phyloP scores from a whole-genome alignment of 768 basidiomycete species.

The Hebeloma cylindrosporum region DNA sequence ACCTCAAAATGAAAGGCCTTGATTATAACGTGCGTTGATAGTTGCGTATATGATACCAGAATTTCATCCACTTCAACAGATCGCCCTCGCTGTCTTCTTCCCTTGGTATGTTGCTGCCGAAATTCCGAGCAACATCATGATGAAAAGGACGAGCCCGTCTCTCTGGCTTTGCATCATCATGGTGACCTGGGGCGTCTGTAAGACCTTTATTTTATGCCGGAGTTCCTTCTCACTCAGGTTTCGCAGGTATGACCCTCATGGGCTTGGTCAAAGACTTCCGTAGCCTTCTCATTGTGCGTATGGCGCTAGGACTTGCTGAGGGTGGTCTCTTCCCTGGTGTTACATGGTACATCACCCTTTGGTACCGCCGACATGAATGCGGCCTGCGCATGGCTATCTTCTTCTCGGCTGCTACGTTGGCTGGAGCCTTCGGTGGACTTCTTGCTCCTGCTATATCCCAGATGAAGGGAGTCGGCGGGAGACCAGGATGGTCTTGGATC shows the following conservation, averaged over 20 bases:
- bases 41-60: neutral
- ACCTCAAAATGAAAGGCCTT: constrained; percentile 27
- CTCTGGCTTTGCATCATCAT: constrained; percentile 34
- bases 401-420: constrained; percentile 32
- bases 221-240: neutral
- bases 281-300: constrained; percentile 27
- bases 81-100: constrained; percentile 33
- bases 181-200: constrained; percentile 32
- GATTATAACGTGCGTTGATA: constrained; percentile 27
- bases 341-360: constrained; percentile 32
- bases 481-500: constrained; percentile 35
- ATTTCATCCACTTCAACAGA: constrained; percentile 9
- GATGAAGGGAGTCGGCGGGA: constrained; percentile 26
- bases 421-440: constrained; percentile 33
- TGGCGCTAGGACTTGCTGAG: constrained; percentile 30
- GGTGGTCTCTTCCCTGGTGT: constrained; percentile 34
- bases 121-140: constrained; percentile 35
- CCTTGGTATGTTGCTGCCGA: constrained; percentile 33
- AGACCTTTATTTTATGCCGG: constrained; percentile 5
- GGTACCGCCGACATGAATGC: constrained; percentile 33
- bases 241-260: constrained; percentile 31
- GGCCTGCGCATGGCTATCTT: constrained; percentile 34
- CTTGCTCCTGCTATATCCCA: constrained; percentile 30
- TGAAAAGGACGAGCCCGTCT: constrained; percentile 34
- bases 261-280: constrained; percentile 27